phyloP scores from a whole-genome alignment of 169 alveolate genomes.

The Babesia sp. region DNA sequence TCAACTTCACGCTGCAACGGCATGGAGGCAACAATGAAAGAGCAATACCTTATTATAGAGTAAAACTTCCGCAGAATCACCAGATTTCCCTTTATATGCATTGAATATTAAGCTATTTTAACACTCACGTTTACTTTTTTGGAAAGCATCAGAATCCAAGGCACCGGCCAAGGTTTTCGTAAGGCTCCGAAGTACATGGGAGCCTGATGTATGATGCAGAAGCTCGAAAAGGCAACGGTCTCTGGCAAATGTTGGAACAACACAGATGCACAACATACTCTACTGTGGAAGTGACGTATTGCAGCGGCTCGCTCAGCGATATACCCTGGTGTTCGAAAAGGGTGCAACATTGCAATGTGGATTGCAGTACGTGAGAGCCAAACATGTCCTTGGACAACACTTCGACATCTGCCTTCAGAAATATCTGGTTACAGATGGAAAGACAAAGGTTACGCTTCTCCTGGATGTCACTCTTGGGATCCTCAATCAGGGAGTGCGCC shows the following conservation, averaged over 20 bases:
- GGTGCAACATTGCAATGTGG: slow-evolving; percentile 44
- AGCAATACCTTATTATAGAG: slow-evolving; percentile 6
- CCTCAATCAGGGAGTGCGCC: slow-evolving; percentile 52
- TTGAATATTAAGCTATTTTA: background rate
- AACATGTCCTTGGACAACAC: slow-evolving; percentile 28
- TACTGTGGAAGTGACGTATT: slow-evolving; percentile 31
- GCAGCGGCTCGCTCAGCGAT: background rate
- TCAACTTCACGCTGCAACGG: slow-evolving; percentile 7
- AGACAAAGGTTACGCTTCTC: slow-evolving; percentile 41
- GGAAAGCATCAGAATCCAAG: slow-evolving; percentile 25
- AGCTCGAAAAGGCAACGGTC: slow-evolving; percentile 54
- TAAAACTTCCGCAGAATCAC: slow-evolving; percentile 4
- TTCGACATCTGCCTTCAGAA: slow-evolving; percentile 30
- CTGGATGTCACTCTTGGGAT: slow-evolving; percentile 23
- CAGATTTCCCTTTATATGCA: background rate
- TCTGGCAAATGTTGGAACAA: background rate
- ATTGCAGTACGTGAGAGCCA: slow-evolving; percentile 60
- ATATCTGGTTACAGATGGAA: slow-evolving; percentile 7
- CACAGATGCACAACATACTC: slow-evolving; percentile 18
- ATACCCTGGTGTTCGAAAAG: slow-evolving; percentile 29
- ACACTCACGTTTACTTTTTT: slow-evolving; percentile 8
- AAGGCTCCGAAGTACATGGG: slow-evolving; percentile 45
- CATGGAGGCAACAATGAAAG: background rate
- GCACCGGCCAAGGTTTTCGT: slow-evolving; percentile 34
- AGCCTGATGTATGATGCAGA: slow-evolving; percentile 53